Base-by-base conservation (phyloP, 371 early-diverging fungal genomes). In the Mortierella sp. region DNA sequence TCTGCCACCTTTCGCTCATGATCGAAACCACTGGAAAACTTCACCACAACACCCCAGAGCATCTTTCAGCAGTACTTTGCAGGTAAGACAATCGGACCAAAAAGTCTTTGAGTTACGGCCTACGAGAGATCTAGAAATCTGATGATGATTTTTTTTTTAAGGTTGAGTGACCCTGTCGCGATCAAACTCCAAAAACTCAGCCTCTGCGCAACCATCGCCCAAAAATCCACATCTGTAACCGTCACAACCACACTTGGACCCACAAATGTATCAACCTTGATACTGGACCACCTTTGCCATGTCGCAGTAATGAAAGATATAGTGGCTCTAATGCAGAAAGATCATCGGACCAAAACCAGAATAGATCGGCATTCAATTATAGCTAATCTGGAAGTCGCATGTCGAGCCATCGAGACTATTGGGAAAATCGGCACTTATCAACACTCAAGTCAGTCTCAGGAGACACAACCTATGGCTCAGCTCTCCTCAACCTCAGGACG, bases 201-300 rank as follows among this genome's bases (percentile, higher is more conserved):
- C 1, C 47, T 78, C 6, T 73, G 66, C 55, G 24, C 64, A 9
- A 55, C 26, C 1, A 51, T 78, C 22, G 73, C 73, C 12, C 65
- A 47, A 24, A 55, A 55, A 55, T 55, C 55, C 10, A 35, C 66
- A 18, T 30, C 49, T 28, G 16, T 28, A 0, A 24, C 45, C 0
- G 16, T 65, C 4, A 32, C 55, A 1, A 52, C 71, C 12, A 22
- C 16, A 37, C 12, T 11, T 43, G 43, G 28, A 5, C 6, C 37
- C 8, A 49, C 51, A 58, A 20, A n/a, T n/a, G 18, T 59, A 24
- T 10, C 35, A 37, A 43, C 24, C 30, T 35, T 59, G 10, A 70
- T 78, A n/a, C 39, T 78, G 40, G 73, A 73, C 22, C 62, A 78
- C 32, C 11, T 78, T 3, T 69, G 70, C n/a, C 66, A 58, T 20